Evolutionary conservation across 352 stramenopile genomes (phyloP), one percentile per base, ranked within the genome.

Genomic region (Globisporangium canariense): DNA sequence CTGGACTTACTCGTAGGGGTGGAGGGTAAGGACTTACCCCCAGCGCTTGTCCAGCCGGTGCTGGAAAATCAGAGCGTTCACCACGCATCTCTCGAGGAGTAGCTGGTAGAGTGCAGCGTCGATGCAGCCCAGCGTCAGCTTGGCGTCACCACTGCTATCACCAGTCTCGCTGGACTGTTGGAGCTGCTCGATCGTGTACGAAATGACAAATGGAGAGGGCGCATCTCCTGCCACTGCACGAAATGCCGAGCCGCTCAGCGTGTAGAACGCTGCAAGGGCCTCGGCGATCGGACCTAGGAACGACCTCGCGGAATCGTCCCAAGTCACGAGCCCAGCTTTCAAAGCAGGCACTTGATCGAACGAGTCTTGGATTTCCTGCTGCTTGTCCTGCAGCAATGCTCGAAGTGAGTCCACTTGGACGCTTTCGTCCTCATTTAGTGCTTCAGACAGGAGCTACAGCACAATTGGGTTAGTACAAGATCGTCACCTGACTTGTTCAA

Each of bases 191-290:
- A 64, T 34, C 1, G 63, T 60, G 50, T 64, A 64, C 11, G 47
- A 40, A 30, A 68, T 64, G 34, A 68, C 56, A 11, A 68, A 68
- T 22, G 55, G 47, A 8, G 56, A 60, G 8, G 63, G 56, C 28
- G 40, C 16, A 13, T 34, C 41, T 46, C 14, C 6, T 22, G 7
- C 40, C n/a, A 16, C 25, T 9, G 28, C n/a, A 13, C 63, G 63
- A 16, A 64, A 60, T 20, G 25, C 49, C 3, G 63, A 52, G 46
- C 49, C 63, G 14, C 56, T 68, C 13, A 54, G 34, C 13, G 47
- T 13, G 43, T 56, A 64, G 49, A 68, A 60, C 46, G 56, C n/a
- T 14, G 56, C 30, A 45, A 68, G 25, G 3, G 55, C 58, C 30
- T 68, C 55, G 1, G 56, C 25, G 40, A 69, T 30, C 16, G 38